Evolutionary conservation across 257 asterid species (phyloP).

Genomic region (Mentha longifolia): DNA sequence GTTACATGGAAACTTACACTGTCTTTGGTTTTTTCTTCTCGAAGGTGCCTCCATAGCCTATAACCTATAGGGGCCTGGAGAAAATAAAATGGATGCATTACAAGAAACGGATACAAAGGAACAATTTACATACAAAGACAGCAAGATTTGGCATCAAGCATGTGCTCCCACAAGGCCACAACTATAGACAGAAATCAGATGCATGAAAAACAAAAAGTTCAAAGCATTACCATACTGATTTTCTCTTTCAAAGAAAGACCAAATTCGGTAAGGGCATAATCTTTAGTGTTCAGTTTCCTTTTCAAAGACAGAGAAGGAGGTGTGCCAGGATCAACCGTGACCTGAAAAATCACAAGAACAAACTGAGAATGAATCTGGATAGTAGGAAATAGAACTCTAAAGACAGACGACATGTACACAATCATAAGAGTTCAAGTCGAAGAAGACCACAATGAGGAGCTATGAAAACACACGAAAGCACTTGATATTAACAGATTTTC

Average conservation of each 20-base stretch:
- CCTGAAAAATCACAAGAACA: slow-evolving; percentile 45
- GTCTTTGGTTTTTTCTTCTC: slow-evolving; percentile 50
- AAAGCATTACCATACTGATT: slow-evolving; percentile 63
- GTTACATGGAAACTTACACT: slow-evolving; percentile 39
- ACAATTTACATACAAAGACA: slow-evolving; percentile 21
- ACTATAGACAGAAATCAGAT: slow-evolving; percentile 10
- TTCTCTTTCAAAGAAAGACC: slow-evolving; percentile 65
- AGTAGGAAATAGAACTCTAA: slow-evolving; percentile 1
- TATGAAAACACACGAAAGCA: slow-evolving; percentile 6
- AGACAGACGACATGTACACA: slow-evolving; percentile 6
- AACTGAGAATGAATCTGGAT: slow-evolving; percentile 9
- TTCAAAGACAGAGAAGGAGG: slow-evolving; percentile 89
- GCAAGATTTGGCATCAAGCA: slow-evolving; percentile 20
- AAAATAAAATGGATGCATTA: slow-evolving; percentile 25
- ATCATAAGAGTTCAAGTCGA: background rate
- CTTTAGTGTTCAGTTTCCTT: slow-evolving; percentile 64
- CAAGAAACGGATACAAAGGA: slow-evolving; percentile 5
- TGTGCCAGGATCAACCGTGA: slow-evolving; percentile 58
- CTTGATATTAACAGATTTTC: slow-evolving; percentile 1
- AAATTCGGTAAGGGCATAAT: slow-evolving; percentile 65
- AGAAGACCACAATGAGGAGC: slow-evolving; percentile 8
- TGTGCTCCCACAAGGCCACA: slow-evolving; percentile 20
- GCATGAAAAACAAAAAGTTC: background rate
- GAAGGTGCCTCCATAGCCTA: slow-evolving; percentile 77
- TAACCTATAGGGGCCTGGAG: slow-evolving; percentile 88